Evolutionary conservation across 2,329 filamentous ascomycete species (phyloP).

Genomic region (Clonostachys sp.): DNA sequence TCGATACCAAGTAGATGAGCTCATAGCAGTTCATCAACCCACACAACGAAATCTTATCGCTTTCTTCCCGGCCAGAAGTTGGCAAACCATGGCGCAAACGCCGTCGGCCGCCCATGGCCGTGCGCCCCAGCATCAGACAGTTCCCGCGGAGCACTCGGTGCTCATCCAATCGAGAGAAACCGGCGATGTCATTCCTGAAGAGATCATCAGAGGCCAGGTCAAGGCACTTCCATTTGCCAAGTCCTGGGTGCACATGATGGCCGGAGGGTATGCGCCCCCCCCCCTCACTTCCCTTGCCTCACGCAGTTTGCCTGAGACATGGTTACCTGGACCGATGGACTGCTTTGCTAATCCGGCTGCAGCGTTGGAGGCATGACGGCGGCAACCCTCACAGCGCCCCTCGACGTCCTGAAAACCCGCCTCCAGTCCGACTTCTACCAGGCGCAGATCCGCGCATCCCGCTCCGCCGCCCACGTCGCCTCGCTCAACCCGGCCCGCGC

Average conservation of each 20-base stretch:
- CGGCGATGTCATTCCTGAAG: slow-evolving; percentile 47
- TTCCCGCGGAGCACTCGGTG: slow-evolving; percentile 25
- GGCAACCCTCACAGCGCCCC: slow-evolving; percentile 85
- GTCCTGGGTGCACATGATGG: slow-evolving; percentile 89
- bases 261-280: slow-evolving; percentile 64
- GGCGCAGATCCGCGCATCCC: slow-evolving; percentile 66
- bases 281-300: not conserved
- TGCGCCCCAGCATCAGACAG: slow-evolving; percentile 7
- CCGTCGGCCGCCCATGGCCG: no score
- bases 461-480: slow-evolving; percentile 44
- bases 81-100: slow-evolving; percentile 15
- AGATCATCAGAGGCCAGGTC: slow-evolving; percentile 20
- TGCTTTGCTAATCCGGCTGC: slow-evolving; percentile 1
- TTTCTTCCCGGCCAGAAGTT: not conserved
- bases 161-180: slow-evolving; percentile 58
- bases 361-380: slow-evolving; percentile 89
- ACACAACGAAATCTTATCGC: not conserved
- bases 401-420: slow-evolving; percentile 90
- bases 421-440: slow-evolving; percentile 95
- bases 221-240: slow-evolving; percentile 55
- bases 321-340: not conserved
- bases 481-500: slow-evolving; percentile 59
- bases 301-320: not conserved
- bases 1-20: no score
- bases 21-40: not conserved